Evolutionary conservation across 2,329 filamentous ascomycete species (phyloP).

Genomic region (Ophiocordyceps camponoti-floridani): DNA sequence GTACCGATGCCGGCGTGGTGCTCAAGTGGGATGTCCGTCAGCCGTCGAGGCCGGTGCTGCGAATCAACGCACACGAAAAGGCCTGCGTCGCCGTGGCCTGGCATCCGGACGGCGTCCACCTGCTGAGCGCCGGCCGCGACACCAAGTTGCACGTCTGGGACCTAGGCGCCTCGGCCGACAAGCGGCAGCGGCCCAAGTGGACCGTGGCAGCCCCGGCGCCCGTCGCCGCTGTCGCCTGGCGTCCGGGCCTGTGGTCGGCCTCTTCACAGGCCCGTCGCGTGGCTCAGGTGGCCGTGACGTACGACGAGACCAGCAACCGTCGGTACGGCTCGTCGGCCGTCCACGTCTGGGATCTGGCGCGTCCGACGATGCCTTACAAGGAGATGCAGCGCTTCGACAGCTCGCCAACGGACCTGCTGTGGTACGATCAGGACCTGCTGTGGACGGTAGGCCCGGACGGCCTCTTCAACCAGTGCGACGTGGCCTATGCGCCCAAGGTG

Average conservation of each 20-base stretch:
- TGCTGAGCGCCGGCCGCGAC: constrained; percentile 45
- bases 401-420: constrained; percentile 39
- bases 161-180: constrained; percentile 38
- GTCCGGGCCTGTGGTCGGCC: constrained; percentile 47
- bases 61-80: constrained; percentile 44
- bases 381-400: constrained; percentile 42
- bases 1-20: constrained; percentile 42
- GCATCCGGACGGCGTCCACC: constrained; percentile 50
- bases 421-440: constrained; percentile 46
- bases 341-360: constrained; percentile 51
- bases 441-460: constrained; percentile 49
- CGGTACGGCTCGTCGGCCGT: constrained; percentile 38
- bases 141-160: constrained; percentile 49
- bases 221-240: constrained; percentile 41
- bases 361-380: constrained; percentile 49
- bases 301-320: constrained; percentile 36
- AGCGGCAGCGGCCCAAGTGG: constrained; percentile 46
- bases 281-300: constrained; percentile 43
- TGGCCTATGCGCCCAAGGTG: constrained; percentile 43
- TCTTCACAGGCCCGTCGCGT: constrained; percentile 40
- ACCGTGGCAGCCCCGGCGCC: constrained; percentile 42
- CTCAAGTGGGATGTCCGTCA: constrained; percentile 48
- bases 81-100: constrained; percentile 42
- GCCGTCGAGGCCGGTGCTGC: constrained; percentile 30
- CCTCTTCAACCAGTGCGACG: constrained; percentile 44